Percentiles rank a stretch among this genome's conserved stretches.
phyloP scores from a whole-genome alignment of 192 early-diverging fungal species.

The Backusella sp. region DNA sequence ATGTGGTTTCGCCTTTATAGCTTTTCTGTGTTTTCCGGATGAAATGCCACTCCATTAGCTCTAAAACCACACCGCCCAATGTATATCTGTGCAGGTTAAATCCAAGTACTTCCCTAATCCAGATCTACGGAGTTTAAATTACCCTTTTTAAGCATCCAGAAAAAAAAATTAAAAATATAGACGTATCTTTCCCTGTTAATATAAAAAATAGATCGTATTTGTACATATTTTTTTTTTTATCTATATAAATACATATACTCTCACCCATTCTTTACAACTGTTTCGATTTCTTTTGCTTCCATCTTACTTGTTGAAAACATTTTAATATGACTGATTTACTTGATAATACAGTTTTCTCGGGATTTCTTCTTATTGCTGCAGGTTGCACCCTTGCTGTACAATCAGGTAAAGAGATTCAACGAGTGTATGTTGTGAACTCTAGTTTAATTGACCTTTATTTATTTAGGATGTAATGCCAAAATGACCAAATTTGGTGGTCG shows the following conservation, averaged over 20 bases:
- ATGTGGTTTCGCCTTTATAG: too few species aligned
- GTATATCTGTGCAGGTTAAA: not conserved
- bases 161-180: not conserved
- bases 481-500: slow-evolving; percentile 25
- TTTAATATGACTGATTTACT: slow-evolving; percentile 17
- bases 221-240: not conserved
- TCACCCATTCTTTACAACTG: not conserved
- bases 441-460: not conserved
- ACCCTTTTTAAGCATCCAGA: not conserved
- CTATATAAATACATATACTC: not conserved
- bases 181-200: not conserved
- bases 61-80: not conserved
- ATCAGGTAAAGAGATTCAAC: slow-evolving; percentile 12
- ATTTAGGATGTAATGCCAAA: slow-evolving; percentile 23
- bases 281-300: not conserved
- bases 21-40: too few species aligned
- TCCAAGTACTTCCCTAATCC: not conserved
- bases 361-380: slow-evolving; percentile 24
- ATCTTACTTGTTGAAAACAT: not conserved
- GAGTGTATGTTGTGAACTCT: not conserved
- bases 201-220: not conserved
- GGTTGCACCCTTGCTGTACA: slow-evolving; percentile 31
- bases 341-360: slow-evolving; percentile 18
- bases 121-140: not conserved
- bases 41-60: not conserved